Evolutionary conservation across 345 rosid species (phyloP), one percentile per base, ranked within the genome.

Genomic region (Populus simonii): DNA sequence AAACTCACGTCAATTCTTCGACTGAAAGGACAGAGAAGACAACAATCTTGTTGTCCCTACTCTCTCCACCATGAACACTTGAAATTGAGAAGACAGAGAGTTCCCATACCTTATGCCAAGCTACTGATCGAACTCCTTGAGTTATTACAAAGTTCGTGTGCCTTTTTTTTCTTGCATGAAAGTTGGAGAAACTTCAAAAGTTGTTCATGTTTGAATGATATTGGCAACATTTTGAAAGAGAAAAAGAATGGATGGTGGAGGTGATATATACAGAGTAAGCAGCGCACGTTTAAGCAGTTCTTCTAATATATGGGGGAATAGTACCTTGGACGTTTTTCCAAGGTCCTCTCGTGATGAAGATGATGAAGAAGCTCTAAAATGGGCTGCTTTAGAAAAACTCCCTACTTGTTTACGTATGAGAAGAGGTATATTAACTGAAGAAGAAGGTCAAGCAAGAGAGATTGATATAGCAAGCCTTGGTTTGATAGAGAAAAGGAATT

Each of bases 351-450:
- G 76, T 31, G 85, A 78, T 18, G 94, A 84, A 73, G 90, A 78
- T 20, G 84, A 91, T 74, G 97, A 92, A 78, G 97, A 90, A 86
- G 98, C 92, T 63, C 84, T 92, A 72, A 91, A 62, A 81, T 94
- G 97, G 98, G 98, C 98, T 59, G 98, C 98, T 59, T 15, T 94
- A 5, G 94, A 94, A 85, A 94, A 86, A 83, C 89, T 94, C n/a
- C 98, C 98, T 0, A 90, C 98, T 5, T 88, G 79, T 78, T 78
- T 88, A 73, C 91, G 94, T 70, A 68, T 91, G 0, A 85, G 84
- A 79, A 90, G 94, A 88, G 97, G 97, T 25, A 82, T 94, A 33
- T 87, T 94, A 13, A 80, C 88, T 12, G 78, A 85, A 83, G 77
- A 86, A 55, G 89, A 88, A 33, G 92, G 92, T 6, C 63, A 77